phyloP scores from a whole-genome alignment of 1,139 yeast species.

The Suhomyces yuchorum region DNA sequence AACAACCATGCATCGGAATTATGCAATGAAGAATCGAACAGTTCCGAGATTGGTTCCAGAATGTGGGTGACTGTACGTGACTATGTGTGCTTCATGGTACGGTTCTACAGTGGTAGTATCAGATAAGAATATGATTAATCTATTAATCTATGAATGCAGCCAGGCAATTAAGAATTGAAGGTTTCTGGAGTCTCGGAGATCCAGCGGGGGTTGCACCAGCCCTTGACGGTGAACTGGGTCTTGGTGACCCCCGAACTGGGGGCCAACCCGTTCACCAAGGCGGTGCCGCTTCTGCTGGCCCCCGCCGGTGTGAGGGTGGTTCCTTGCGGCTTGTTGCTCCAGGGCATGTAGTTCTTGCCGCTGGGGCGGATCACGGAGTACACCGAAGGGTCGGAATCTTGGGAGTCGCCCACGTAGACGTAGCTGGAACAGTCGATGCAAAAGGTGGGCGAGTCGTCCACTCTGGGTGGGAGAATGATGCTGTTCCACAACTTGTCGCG shows the following conservation, averaged over 20 bases:
- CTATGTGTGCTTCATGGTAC: too few species aligned
- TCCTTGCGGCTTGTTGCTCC: conserved; percentile 27
- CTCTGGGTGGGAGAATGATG: conserved; percentile 51
- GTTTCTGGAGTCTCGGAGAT: conserved; percentile 10
- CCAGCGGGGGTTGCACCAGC: conserved; percentile 58
- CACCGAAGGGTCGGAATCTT: conserved; percentile 5
- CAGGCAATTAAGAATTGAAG: conserved; percentile 7
- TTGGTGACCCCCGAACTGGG: conserved; percentile 44
- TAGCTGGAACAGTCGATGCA: conserved; percentile 28
- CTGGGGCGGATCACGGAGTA: conserved; percentile 14
- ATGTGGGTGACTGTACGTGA: too few species aligned
- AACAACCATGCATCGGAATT: background rate
- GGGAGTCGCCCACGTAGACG: conserved; percentile 21
- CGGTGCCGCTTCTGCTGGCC: conserved; percentile 25
- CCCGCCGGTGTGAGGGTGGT: conserved; percentile 41
- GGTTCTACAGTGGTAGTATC: too few species aligned
- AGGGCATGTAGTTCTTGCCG: conserved; percentile 34
- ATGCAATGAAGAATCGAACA: background rate
- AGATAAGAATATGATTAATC: background rate
- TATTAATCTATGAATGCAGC: background rate
- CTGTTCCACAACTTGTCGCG: conserved; percentile 52
- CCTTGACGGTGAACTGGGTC: conserved; percentile 54
- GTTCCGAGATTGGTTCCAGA: too few species aligned
- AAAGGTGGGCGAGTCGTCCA: conserved; percentile 35
- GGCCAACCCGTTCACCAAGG: conserved; percentile 34